Evolutionary conservation across 805 yeast genomes (phyloP).

Genomic region (Maudiozyma pseudohumilis): DNA sequence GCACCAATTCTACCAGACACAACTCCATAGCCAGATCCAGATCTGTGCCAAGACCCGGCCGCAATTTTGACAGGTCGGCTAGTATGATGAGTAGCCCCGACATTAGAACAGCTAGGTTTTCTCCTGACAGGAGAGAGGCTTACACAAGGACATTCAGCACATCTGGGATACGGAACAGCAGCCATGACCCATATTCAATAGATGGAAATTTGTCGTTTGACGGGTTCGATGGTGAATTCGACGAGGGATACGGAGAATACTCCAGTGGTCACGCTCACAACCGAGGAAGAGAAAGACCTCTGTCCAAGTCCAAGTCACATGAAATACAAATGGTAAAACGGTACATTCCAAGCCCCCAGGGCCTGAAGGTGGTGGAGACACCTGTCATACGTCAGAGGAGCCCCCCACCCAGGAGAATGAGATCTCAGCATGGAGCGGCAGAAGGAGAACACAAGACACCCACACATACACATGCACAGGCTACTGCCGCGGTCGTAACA

Average conservation of each 20-base stretch:
- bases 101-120: conserved; percentile 1
- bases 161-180: neutral
- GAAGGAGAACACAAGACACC: no score
- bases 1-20: neutral
- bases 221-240: conserved; percentile 22
- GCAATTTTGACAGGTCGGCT: conserved; percentile 19
- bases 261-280: neutral
- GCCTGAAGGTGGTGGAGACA: conserved; percentile 57
- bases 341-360: conserved; percentile 64
- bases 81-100: conserved; percentile 32
- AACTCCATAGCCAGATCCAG: neutral
- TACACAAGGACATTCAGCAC: conserved; percentile 10
- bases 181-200: neutral
- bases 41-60: neutral
- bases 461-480: no score
- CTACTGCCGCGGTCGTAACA: no score
- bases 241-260: neutral
- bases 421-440: no score
- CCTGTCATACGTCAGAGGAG: no score
- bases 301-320: neutral
- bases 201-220: conserved; percentile 25
- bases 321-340: conserved; percentile 40
- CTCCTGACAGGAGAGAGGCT: neutral
- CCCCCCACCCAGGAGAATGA: no score
- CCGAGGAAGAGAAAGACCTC: neutral